phyloP scores from a whole-genome alignment of 2,329 filamentous ascomycete species.

The Sporothrix luriei region DNA sequence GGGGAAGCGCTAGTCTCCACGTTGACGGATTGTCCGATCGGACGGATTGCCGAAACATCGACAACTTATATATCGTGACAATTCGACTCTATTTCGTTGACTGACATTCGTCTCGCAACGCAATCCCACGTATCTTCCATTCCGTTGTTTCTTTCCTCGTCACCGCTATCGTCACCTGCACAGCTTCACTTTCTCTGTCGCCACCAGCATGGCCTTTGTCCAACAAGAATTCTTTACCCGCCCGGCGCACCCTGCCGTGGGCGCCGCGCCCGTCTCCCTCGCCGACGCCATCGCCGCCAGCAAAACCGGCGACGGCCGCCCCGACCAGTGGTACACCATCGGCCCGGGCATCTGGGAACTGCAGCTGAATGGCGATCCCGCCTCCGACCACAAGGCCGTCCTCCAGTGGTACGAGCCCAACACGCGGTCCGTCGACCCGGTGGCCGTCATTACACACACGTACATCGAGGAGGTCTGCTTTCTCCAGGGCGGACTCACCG shows the following conservation, averaged over 20 bases:
- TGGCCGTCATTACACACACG: constrained; percentile 19
- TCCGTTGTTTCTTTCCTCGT: not conserved
- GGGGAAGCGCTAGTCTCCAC: not conserved
- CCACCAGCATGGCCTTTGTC: not conserved
- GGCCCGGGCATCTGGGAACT: constrained; percentile 30
- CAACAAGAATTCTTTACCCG: constrained; percentile 22
- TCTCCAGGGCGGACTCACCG: constrained; percentile 15
- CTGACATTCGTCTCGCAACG: not conserved
- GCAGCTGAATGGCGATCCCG: constrained; percentile 21
- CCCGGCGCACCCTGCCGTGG: not conserved
- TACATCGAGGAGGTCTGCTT: constrained; percentile 28
- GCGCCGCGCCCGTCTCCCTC: constrained; percentile 2
- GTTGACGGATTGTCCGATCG: constrained; percentile 1
- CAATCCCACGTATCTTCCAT: not conserved
- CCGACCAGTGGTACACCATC: constrained; percentile 27
- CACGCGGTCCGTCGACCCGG: constrained; percentile 7
- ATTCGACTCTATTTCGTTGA: not conserved
- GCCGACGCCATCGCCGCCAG: not conserved
- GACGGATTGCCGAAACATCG: not conserved
- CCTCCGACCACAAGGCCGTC: constrained; percentile 17
- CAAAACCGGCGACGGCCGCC: not conserved
- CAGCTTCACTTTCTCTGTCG: no score
- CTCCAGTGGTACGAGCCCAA: constrained; percentile 28
- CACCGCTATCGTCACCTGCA: not conserved
- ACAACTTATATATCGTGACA: constrained; percentile 15